Evolutionary conservation across 179 eudicot species (phyloP), one percentile per base, ranked within the genome.

Genomic region (Vitellaria paradoxa): DNA sequence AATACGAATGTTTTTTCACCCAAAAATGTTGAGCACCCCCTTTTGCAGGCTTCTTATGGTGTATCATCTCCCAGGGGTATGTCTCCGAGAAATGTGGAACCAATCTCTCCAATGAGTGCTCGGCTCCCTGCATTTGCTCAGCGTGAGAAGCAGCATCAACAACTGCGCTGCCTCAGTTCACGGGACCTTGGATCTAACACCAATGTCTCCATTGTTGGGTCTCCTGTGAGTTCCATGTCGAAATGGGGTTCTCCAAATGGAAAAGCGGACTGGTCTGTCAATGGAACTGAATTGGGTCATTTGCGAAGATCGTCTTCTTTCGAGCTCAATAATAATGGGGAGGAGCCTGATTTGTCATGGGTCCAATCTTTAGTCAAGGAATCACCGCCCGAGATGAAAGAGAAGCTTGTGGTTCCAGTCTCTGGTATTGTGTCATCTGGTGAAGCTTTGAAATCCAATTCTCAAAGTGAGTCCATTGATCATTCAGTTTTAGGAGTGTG

Each of bases 281-380:
- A 78, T 65, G 85, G 81, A 12, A 82, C 85, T 9, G 89, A 88
- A 23, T 23, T 81, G 61, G 82, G 78, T 24, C 71, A 82, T 24
- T 37, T 84, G 79, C 78, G 77, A 57, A 77, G 83, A 67, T 80
- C 91, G 20, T 60, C 75, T 26, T 74, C 83, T 0, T 11, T 47
- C 15, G 84, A 83, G 65, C 83, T 30, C 37, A 30, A 30, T 30
- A 30, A 72, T 45, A 82, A 66, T 12, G 82, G 76, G 6, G 89
- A 88, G 67, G 91, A 88, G 70, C 91, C 91, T 3, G 89, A 88
- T 72, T 80, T 88, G 6, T 82, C 89, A 15, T 88, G 91, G 91
- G 87, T 84, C 65, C 89, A 84, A 50, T 88, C 91, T 26, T 62
- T 86, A 76, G 91, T 88, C 63, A 86, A 88, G 75, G 91, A 88